Percentiles rank a stretch among this genome's conserved stretches.
These are phyloP conservation scores for Ceratobasidium theobromae DNA, from an alignment of 1,284 basidiomycete species.

Conservation along the genomic window DNA sequence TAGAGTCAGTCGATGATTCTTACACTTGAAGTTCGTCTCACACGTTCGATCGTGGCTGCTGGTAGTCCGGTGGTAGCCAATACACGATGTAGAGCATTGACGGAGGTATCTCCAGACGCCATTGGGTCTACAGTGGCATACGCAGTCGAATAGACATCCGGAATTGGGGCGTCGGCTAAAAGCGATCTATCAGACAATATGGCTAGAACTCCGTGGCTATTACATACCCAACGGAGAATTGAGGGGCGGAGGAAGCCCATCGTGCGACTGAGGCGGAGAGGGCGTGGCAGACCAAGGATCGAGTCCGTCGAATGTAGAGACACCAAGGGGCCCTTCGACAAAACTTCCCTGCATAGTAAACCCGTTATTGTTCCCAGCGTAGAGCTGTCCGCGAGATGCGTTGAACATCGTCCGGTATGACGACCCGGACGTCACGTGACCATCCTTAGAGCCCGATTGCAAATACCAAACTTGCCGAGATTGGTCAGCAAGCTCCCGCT, in stretches of 20 bases:
- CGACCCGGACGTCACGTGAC: neutral
- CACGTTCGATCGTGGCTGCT: constrained; percentile 78
- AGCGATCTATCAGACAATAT: constrained; percentile 18
- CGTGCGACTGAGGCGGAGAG: constrained; percentile 65
- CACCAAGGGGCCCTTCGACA: constrained; percentile 56
- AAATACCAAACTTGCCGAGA: too few relatives aligned
- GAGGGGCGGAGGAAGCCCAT: constrained; percentile 43
- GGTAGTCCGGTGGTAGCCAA: constrained; percentile 73
- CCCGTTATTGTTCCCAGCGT: constrained; percentile 21
- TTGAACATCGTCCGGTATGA: constrained; percentile 26
- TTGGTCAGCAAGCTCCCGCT: too few relatives aligned
- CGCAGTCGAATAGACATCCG: constrained; percentile 70
- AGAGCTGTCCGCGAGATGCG: constrained; percentile 26
- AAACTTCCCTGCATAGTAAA: constrained; percentile 33
- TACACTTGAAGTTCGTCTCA: constrained; percentile 44
- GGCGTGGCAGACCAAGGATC: constrained; percentile 87
- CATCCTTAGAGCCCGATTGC: too few relatives aligned
- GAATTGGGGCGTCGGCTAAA: constrained; percentile 74
- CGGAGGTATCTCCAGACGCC: constrained; percentile 71
- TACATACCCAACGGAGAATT: constrained; percentile 64
- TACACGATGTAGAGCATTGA: constrained; percentile 77
- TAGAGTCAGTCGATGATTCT: constrained; percentile 8
- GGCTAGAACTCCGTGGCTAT: constrained; percentile 52
- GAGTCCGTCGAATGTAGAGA: constrained; percentile 66
- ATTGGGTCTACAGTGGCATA: constrained; percentile 69